Percentiles rank a stretch among this genome's conserved stretches.
Conservation (phyloP, 495 filamentous ascomycete species). For the Lepraria neglecta region DNA sequence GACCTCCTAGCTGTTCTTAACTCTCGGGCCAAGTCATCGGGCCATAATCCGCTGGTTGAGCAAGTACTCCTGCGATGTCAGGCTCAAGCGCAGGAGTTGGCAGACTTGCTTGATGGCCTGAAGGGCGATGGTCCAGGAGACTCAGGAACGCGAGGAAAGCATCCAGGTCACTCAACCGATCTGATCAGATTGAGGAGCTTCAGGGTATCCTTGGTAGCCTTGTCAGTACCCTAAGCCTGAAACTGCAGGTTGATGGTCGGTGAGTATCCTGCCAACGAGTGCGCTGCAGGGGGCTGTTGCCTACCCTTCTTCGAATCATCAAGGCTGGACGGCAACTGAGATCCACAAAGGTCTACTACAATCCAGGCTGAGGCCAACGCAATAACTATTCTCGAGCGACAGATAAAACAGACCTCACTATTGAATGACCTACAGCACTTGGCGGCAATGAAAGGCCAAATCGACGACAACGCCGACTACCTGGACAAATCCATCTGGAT, state of each 20-base stretch:
- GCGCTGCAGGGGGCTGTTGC: neutral
- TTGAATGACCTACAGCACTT: conserved; percentile 11
- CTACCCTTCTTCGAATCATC: neutral
- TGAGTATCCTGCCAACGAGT: neutral
- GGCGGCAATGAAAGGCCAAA: conserved; percentile 9
- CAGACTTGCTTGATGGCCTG: conserved; percentile 11
- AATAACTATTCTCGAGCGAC: conserved; percentile 7
- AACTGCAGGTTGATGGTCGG: conserved; percentile 14
- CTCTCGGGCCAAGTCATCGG: neutral
- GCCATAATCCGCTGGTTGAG: neutral
- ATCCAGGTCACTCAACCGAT: conserved; percentile 13
- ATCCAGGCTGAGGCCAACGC: conserved; percentile 13
- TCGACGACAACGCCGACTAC: conserved; percentile 17
- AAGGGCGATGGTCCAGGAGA: conserved; percentile 9
- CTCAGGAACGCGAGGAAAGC: conserved; percentile 10
- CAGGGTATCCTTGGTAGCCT: conserved; percentile 15
- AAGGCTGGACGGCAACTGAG: neutral
- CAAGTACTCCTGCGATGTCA: conserved; percentile 1
- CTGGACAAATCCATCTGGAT: conserved; percentile 11
- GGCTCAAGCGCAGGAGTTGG: conserved; percentile 8
- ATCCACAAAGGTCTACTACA: neutral
- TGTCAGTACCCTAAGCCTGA: conserved; percentile 11
- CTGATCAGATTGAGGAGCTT: conserved; percentile 16
- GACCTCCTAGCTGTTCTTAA: conserved; percentile 10
- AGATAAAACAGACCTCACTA: conserved; percentile 16